These are phyloP conservation scores for Fraxinus baroniana DNA, from an alignment of 305 asterid genomes.

Conservation along the genomic window DNA sequence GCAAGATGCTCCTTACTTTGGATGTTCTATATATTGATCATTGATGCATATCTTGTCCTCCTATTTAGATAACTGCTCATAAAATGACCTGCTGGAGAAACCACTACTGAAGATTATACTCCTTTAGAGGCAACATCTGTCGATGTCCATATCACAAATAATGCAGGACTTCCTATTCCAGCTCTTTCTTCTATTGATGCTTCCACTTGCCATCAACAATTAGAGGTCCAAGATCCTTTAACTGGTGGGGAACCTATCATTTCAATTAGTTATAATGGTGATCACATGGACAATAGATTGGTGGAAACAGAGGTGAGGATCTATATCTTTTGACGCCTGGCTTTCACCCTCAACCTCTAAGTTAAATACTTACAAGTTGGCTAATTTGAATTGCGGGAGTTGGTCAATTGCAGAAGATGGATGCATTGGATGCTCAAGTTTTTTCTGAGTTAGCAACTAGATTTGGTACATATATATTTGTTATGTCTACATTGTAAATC, in stretches of 20 bases:
- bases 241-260: constrained; percentile 39
- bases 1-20: constrained; percentile 15
- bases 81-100: constrained; percentile 11
- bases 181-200: constrained; percentile 26
- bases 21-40: constrained; percentile 5
- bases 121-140: constrained; percentile 33
- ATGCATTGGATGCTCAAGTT: constrained; percentile 34
- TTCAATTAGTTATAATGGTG: constrained; percentile 30
- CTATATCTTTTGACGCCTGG: neutral
- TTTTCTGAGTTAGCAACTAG: constrained; percentile 35
- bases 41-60: neutral
- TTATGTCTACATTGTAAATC: constrained; percentile 1
- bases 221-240: constrained; percentile 35
- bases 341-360: constrained; percentile 4
- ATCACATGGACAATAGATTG: constrained; percentile 22
- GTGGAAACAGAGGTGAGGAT: constrained; percentile 39
- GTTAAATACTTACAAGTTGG: neutral
- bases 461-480: constrained; percentile 43
- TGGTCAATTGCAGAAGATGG: constrained; percentile 47
- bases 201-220: constrained; percentile 28
- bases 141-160: constrained; percentile 22
- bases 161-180: constrained; percentile 29
- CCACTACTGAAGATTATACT: constrained; percentile 26
- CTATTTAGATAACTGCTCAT: neutral
- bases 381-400: constrained; percentile 13